Conservation (phyloP, 176 grass and related monocot species). For the Microstegium vimineum region DNA sequence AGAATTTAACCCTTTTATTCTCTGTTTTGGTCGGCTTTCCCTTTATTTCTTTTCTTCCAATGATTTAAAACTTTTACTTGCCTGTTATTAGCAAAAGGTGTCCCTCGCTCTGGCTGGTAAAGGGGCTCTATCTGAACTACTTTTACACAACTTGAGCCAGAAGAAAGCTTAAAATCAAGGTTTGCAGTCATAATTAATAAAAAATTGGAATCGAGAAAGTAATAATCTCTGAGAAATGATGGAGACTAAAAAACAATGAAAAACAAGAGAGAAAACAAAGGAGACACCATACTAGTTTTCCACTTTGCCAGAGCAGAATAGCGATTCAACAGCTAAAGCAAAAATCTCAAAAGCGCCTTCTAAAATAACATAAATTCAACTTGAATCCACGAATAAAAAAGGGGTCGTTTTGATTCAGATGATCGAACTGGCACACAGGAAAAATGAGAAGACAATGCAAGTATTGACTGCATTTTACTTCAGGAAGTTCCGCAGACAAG, state of each 20-base stretch:
- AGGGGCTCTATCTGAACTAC: conserved; percentile 54
- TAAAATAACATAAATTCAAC: not conserved
- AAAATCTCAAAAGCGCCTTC: conserved; percentile 12
- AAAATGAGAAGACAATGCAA: not conserved
- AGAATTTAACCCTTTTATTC: not conserved
- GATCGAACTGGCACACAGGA: not conserved
- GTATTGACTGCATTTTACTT: conserved; percentile 29
- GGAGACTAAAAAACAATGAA: not conserved
- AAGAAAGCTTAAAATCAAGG: conserved; percentile 44
- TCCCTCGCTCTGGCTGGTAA: conserved; percentile 33
- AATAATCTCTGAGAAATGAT: not conserved
- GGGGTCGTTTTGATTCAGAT: not conserved
- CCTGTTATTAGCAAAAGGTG: conserved; percentile 28
- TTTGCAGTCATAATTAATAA: conserved; percentile 18
- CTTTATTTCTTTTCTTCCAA: conserved; percentile 30
- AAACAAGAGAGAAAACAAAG: not conserved
- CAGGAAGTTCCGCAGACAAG: conserved; percentile 27
- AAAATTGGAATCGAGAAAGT: conserved; percentile 16
- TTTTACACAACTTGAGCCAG: conserved; percentile 49
- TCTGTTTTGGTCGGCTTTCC: conserved; percentile 23
- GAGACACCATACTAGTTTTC: not conserved
- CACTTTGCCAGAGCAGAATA: conserved; percentile 1
- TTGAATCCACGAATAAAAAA: not conserved
- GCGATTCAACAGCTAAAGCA: not conserved
- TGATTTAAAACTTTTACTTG: conserved; percentile 37